Percentiles rank a stretch among this genome's conserved stretches.
Conservation (phyloP, 73 alveolate species). For the Stentor roeselii region DNA sequence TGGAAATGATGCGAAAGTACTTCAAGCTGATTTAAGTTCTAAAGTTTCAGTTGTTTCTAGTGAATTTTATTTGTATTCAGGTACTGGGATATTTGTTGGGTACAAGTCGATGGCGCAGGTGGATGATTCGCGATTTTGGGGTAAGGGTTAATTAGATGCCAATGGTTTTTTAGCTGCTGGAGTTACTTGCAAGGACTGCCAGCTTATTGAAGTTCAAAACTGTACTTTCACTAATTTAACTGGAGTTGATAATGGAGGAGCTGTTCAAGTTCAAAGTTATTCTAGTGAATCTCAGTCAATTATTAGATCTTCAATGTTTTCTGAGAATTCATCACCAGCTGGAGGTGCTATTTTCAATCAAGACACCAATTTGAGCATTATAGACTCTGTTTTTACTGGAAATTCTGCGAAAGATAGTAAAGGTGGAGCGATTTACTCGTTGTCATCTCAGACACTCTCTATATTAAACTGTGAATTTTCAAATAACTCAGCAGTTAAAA, state of each 20-base stretch:
- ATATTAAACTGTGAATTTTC: background rate
- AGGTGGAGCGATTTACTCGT: background rate
- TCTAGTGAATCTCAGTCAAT: background rate
- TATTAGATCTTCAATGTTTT: background rate
- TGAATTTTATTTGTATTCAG: background rate
- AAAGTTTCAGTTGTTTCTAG: background rate
- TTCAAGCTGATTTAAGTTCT: background rate
- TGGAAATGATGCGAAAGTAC: background rate
- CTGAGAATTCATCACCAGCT: background rate
- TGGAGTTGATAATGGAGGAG: background rate
- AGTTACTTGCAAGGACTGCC: background rate
- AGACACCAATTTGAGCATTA: background rate
- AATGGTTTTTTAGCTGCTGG: background rate
- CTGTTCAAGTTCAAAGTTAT: no score
- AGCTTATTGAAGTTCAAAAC: background rate
- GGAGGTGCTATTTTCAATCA: slow-evolving; percentile 8
- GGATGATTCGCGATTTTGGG: no score
- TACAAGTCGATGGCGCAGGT: no score
- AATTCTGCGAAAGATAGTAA: slow-evolving; percentile 1
- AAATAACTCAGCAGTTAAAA: background rate
- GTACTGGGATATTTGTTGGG: background rate
- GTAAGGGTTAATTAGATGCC: background rate
- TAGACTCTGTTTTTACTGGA: background rate
- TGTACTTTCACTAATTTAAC: background rate
- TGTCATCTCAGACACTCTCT: background rate